Base-by-base conservation (phyloP, 2,329 filamentous ascomycete genomes). In the Ceratocystis colombiana region DNA sequence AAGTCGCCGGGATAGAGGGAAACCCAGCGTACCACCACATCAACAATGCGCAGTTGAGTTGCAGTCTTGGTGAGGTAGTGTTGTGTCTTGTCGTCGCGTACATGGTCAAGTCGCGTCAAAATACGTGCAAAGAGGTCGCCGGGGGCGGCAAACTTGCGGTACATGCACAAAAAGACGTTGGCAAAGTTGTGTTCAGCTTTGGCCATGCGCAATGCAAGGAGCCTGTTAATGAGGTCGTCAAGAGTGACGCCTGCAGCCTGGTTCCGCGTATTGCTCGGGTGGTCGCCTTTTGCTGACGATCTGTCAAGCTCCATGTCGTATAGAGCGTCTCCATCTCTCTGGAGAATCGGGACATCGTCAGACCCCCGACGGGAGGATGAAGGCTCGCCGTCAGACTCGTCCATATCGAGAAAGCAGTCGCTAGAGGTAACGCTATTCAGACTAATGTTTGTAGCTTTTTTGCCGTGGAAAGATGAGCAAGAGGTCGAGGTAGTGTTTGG, bases 1-100 rank as follows among this genome's bases (percentile, higher is more conserved):
- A 97, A 96, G 75, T 99, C 94, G 17, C 91, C 93, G 0, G 94
- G 92, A 74, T 97, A 97, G 55, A 87, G 79, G 17, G 87, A 86
- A 1, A 96, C 87, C 94, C 94, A 99, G 73, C 89, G 89, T 4
- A 90, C 89, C 67, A 97, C 79, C 5, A 94, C 85, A 70, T 89
- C 87, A 48, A 96, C 86, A 68, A 93, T 88, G 64, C 92, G 85
- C 65, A 96, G 80, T 73, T 96, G 93, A 4, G 87, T 85, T 6
- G 88, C 86, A 50, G 88, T 92, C 71, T 88, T 90, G 65, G 86
- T 86, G 55, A 96, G 82, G 69, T 89, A 87, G 69, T 85, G 83
- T 0, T 85, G 81, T 8, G 80, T 79, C 70, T 83, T 85, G 68
- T 88, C 86, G 55, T 85, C 83, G 71, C 85, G 84, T 28, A 88